These are phyloP conservation scores for Fusarium keratoplasticum DNA, from an alignment of 2,329 filamentous ascomycete genomes.

Conservation along the genomic window DNA sequence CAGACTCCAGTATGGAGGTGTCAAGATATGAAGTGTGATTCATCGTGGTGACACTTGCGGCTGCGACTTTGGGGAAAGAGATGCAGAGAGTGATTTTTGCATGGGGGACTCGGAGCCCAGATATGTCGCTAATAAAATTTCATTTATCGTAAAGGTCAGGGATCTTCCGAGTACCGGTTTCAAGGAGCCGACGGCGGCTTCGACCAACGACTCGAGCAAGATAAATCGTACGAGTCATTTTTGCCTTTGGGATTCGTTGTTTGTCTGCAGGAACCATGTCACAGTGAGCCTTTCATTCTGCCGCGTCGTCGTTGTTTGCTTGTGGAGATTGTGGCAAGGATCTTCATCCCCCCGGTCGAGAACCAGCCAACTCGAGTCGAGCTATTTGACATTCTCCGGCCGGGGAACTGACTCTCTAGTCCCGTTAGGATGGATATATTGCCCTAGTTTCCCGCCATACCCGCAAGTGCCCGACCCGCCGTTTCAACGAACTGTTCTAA, in stretches of 20 bases:
- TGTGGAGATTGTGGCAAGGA: constrained; percentile 1
- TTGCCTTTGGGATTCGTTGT: neutral
- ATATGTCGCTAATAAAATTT: constrained; percentile 5
- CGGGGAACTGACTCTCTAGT: neutral
- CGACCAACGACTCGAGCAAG: neutral
- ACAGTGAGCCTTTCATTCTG: neutral
- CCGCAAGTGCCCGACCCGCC: neutral
- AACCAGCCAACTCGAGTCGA: neutral
- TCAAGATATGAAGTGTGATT: constrained; percentile 9
- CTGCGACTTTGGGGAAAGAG: neutral
- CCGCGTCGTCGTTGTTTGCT: neutral
- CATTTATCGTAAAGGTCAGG: neutral
- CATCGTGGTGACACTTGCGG: neutral
- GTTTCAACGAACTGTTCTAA: neutral
- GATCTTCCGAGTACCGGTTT: neutral
- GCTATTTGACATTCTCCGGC: neutral
- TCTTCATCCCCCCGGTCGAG: neutral
- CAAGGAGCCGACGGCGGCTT: neutral
- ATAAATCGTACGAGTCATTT: constrained; percentile 2
- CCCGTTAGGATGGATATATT: neutral
- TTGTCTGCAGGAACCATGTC: neutral
- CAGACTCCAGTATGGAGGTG: constrained; percentile 6
- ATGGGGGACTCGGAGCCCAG: neutral
- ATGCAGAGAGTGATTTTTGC: neutral
- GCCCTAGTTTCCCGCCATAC: neutral